Conservation (phyloP, 1,284 basidiomycete species). For the Malassezia psittaci region DNA sequence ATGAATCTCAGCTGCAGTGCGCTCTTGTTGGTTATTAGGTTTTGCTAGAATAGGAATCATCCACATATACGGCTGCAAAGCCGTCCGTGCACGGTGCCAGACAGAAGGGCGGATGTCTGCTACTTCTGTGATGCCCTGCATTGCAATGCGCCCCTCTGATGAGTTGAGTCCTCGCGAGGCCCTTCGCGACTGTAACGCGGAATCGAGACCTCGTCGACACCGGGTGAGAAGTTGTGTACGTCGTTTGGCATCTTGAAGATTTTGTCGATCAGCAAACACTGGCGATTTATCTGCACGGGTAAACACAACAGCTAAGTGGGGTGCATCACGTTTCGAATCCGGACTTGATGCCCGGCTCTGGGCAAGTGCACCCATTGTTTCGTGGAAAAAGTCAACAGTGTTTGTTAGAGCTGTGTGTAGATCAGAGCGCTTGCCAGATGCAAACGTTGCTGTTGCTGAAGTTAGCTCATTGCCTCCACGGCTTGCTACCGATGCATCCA, state of each 20-base stretch:
- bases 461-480: constrained; percentile 18
- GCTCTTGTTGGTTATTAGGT: constrained; percentile 10
- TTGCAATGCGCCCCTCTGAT: constrained; percentile 22
- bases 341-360: constrained; percentile 12
- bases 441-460: constrained; percentile 6
- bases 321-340: constrained; percentile 14
- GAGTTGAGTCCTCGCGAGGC: constrained; percentile 29
- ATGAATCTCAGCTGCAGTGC: constrained; percentile 19
- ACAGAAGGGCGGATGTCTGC: background rate
- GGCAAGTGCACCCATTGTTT: constrained; percentile 28
- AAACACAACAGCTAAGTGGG: constrained; percentile 34
- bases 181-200: constrained; percentile 27
- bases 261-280: constrained; percentile 25
- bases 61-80: background rate
- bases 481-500: constrained; percentile 38
- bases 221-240: constrained; percentile 32
- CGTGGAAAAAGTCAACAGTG: constrained; percentile 23
- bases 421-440: constrained; percentile 12
- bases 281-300: constrained; percentile 41
- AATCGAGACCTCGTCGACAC: constrained; percentile 32
- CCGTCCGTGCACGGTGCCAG: background rate
- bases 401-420: constrained; percentile 14
- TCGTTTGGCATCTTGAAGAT: constrained; percentile 28
- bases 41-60: constrained; percentile 1
- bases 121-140: constrained; percentile 36